Base-by-base conservation (phyloP, 2,329 filamentous ascomycete genomes). In the Colletotrichum gigasporum region DNA sequence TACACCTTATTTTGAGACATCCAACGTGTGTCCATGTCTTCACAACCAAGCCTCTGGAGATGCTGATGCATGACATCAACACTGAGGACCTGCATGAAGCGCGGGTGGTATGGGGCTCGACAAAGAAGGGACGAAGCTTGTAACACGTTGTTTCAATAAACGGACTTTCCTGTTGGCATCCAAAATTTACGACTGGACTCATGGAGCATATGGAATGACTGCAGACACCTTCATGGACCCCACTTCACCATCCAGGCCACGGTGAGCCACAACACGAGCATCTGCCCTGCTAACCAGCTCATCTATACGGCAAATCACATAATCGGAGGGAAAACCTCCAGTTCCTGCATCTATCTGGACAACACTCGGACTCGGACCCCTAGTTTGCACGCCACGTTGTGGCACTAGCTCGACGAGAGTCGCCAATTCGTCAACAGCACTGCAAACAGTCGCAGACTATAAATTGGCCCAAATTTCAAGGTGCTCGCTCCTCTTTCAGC, bases 41-140 rank as follows among this genome's bases (percentile, higher is more conserved):
- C 35, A 39, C 6, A 6, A 14, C 18, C n/a, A 14, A 39, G 35
- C 35, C 18, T 35, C 28, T 37, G 39, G 41, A 45, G 41, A 16
- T 8, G 12, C 20, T 20, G 28, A 47, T 45, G 41, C 53, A 56
- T 47, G 53, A 56, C 41, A 56, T 28, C 41, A 47, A 56, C 24
- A 56, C 53, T 37, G 20, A 20, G 11, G 20, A 20, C 35, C 39
- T 44, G 51, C 1, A 42, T 53, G 10, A 28, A 28, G 16, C 16
- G 44, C 44, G 26, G 24, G 22, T 35, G n/a, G n/a, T n/a, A n/a
- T n/a, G n/a, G 32, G 18, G 30, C 37, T 51, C 32, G 20, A 34
- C 10, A 12, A n/a, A 44, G 37, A 42, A 32, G 37, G 26, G 51
- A 44, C 28, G 51, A 44, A 44, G 35, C 35, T 39, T 39, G 35